Evolutionary conservation across 805 yeast species (phyloP).

Genomic region (Monosporozyma aerobia): DNA sequence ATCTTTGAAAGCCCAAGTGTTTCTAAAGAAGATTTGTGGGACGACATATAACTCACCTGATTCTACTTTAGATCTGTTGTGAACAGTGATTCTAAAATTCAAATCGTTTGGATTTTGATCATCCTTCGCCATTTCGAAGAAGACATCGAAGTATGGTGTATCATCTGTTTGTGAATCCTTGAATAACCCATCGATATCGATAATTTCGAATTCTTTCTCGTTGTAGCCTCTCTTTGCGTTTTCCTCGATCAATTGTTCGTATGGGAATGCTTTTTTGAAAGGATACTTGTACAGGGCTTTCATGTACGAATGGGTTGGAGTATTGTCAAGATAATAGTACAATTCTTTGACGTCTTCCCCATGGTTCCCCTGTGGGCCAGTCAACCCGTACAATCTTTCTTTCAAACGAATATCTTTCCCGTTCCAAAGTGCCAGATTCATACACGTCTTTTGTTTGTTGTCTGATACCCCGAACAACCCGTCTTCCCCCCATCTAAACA

Average conservation of each 20-base stretch:
- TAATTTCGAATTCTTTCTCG: conserved; percentile 71
- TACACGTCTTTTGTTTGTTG: conserved; percentile 65
- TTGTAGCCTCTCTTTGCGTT: conserved; percentile 55
- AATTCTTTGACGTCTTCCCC: conserved; percentile 91
- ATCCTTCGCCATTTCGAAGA: conserved; percentile 82
- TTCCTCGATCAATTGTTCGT: conserved; percentile 60
- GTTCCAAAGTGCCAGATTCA: conserved; percentile 83
- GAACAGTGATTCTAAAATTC: conserved; percentile 78
- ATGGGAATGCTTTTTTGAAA: conserved; percentile 67
- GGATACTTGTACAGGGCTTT: conserved; percentile 89
- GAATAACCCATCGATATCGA: conserved; percentile 62
- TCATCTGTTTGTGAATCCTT: conserved; percentile 43
- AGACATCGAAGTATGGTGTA: conserved; percentile 75
- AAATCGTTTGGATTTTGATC: conserved; percentile 74
- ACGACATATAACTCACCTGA: conserved; percentile 79
- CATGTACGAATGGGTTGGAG: conserved; percentile 90
- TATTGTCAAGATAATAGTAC: conserved; percentile 79
- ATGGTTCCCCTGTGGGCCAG: conserved; percentile 91
- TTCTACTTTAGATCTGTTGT: conserved; percentile 62
- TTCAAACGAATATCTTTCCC: conserved; percentile 77
- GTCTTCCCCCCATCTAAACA: conserved; percentile 93
- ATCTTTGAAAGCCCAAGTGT: conserved; percentile 84
- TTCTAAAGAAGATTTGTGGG: conserved; percentile 79
- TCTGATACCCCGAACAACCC: conserved; percentile 88
- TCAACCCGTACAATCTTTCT: conserved; percentile 79